Conservation (phyloP, 2,329 filamentous ascomycete genomes). For the Botrytis fragariae region DNA sequence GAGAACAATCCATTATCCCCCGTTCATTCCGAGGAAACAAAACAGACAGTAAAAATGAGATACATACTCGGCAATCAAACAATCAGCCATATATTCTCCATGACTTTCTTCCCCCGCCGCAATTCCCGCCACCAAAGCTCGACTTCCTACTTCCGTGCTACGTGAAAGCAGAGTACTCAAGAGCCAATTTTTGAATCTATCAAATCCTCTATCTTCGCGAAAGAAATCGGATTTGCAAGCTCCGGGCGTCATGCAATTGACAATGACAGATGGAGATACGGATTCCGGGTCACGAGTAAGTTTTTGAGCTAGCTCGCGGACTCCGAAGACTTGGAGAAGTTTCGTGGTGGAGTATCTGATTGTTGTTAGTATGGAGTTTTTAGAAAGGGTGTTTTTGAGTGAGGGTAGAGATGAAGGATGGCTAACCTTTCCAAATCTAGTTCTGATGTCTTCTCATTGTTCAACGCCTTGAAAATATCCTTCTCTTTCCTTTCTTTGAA, state of each 20-base stretch:
- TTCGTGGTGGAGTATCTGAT: constrained; percentile 21
- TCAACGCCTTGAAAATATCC: constrained; percentile 29
- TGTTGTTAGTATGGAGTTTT: not conserved
- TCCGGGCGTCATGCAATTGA: constrained; percentile 16
- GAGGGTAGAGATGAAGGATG: not conserved
- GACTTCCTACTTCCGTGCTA: not conserved
- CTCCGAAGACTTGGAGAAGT: constrained; percentile 6
- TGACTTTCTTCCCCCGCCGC: constrained; percentile 8
- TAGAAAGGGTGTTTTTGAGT: not conserved
- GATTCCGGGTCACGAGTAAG: not conserved
- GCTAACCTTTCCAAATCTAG: constrained; percentile 9
- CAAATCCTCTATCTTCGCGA: not conserved
- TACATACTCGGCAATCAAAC: not conserved
- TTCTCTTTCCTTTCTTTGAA: constrained; percentile 27
- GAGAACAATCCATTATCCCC: not conserved
- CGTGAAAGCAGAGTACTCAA: not conserved
- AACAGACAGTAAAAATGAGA: no score
- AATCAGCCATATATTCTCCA: constrained; percentile 10
- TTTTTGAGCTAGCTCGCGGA: constrained; percentile 5
- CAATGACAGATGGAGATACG: not conserved
- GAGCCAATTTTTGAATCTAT: constrained; percentile 3
- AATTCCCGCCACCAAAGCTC: not conserved
- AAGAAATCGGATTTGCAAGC: constrained; percentile 18
- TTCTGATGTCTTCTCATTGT: constrained; percentile 23
- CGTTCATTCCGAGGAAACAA: no score